Base-by-base conservation (phyloP, 805 yeast genomes). In the Sungouiella thailandica region DNA sequence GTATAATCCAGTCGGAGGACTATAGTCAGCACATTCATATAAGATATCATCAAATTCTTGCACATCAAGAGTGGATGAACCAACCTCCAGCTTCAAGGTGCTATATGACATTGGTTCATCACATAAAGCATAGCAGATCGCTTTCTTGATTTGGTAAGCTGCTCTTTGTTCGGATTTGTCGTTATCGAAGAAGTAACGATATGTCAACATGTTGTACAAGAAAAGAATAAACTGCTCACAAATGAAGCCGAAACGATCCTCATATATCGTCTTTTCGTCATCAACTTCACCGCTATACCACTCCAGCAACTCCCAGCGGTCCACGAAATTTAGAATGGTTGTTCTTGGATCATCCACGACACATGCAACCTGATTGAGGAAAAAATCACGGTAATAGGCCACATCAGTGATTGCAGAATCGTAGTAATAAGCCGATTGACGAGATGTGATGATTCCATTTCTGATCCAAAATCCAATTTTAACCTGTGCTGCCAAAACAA, bases 391-490 rank as follows among this genome's bases (percentile, higher is more conserved):
- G 31, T 57, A 57, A 34, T 50, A 61, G 1, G 68, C 59, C 17
- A 60, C 43, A 37, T 71, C 72, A 2, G 68, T 53, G 50, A 70
- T 60, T 4, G 53, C 41, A 5, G 59, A 46, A n/a, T 65, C 70
- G 35, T 61, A 60, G 41, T 78, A 77, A 11, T 70, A 57, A 1
- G 70, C 51, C 0, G 78, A 72, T 43, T 76, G 78, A 27, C 70
- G 64, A 4, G 75, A 54, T 2, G 70, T 73, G 5, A 73, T 65
- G 33, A 62, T 49, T 14, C 93, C 93, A 48, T 83, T 83, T 58
- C 90, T 70, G 2, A 83, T 72, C 93, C 93, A 83, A 40, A 74
- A 76, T 1, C 83, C 83, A 2, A 73, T 60, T 22, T 70, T 70
- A 3, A 80, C 73, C 47, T 83, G 90, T 3, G 79, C 58, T 13